Evolutionary conservation across 2,329 filamentous ascomycete species (phyloP).

Genomic region (Septoria linicola): DNA sequence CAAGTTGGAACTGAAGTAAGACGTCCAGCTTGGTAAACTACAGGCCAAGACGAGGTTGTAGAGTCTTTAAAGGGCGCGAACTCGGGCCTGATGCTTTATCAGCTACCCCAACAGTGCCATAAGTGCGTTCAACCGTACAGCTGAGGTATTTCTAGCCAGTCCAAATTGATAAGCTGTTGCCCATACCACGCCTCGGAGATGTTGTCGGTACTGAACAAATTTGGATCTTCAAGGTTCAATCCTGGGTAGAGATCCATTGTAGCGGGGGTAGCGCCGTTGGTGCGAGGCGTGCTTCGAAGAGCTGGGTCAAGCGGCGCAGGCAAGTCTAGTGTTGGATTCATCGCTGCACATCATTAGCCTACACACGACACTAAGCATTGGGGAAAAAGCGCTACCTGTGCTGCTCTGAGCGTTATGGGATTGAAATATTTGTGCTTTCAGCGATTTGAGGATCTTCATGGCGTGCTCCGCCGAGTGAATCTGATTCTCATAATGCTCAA

Average conservation of each 20-base stretch:
- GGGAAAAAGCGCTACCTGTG: neutral
- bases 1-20: constrained; percentile 21
- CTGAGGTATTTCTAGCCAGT: constrained; percentile 28
- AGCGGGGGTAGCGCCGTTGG: constrained; percentile 6
- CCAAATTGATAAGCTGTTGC: constrained; percentile 30
- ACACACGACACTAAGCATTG: neutral
- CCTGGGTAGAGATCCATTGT: constrained; percentile 16
- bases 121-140: constrained; percentile 13
- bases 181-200: constrained; percentile 31
- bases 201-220: constrained; percentile 28
- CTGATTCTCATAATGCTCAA: constrained; percentile 29
- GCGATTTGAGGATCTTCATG: constrained; percentile 25
- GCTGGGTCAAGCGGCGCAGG: constrained; percentile 1
- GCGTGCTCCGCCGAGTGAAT: constrained; percentile 29
- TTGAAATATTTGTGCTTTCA: constrained; percentile 25
- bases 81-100: neutral
- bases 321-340: neutral
- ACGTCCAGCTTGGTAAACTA: constrained; percentile 16
- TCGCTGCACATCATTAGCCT: neutral
- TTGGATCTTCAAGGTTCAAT: constrained; percentile 24
- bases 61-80: neutral
- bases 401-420: constrained; percentile 6
- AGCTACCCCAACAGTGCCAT: neutral
- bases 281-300: neutral
- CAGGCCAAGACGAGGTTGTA: constrained; percentile 9